phyloP scores from a whole-genome alignment of 2,329 filamentous ascomycete genomes.

The Phyllosticta citrichinensis region DNA sequence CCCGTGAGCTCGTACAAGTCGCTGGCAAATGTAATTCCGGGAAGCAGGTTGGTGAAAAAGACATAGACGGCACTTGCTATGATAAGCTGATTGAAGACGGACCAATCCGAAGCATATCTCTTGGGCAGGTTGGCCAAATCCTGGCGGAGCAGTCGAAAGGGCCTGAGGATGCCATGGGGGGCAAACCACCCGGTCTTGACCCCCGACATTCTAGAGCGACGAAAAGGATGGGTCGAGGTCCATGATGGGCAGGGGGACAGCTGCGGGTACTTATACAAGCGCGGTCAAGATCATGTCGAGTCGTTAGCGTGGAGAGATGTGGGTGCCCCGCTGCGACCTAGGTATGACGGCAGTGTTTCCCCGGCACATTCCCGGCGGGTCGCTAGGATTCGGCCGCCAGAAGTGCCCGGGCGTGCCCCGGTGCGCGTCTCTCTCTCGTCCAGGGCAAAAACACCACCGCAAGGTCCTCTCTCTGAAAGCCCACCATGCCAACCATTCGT shows the following conservation, averaged over 20 bases:
- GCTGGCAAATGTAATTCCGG: slow-evolving; percentile 57
- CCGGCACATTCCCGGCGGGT: neutral
- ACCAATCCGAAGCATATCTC: slow-evolving; percentile 26
- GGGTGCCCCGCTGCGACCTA: neutral
- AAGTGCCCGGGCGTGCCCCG: neutral
- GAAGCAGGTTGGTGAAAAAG: slow-evolving; percentile 57
- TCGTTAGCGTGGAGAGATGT: neutral
- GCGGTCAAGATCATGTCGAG: neutral
- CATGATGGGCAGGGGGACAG: neutral
- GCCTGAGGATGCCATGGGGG: slow-evolving; percentile 17
- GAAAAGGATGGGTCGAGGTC: neutral
- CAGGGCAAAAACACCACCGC: neutral
- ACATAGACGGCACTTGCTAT: slow-evolving; percentile 55
- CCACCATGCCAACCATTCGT: neutral
- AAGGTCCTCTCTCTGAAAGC: neutral
- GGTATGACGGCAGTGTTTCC: neutral
- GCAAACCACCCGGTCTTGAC: slow-evolving; percentile 11
- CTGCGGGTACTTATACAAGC: neutral
- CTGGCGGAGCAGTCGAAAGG: slow-evolving; percentile 23
- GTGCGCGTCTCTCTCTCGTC: neutral
- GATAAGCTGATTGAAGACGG: slow-evolving; percentile 52
- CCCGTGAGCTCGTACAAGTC: slow-evolving; percentile 54
- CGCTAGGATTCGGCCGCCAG: neutral
- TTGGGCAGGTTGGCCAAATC: slow-evolving; percentile 20
- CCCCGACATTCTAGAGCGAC: neutral